A percentile compares a stretch with the other conserved stretches of the same genome.
Conservation (phyloP, 202 grass and related monocot species). For the Musa balbisiana region DNA sequence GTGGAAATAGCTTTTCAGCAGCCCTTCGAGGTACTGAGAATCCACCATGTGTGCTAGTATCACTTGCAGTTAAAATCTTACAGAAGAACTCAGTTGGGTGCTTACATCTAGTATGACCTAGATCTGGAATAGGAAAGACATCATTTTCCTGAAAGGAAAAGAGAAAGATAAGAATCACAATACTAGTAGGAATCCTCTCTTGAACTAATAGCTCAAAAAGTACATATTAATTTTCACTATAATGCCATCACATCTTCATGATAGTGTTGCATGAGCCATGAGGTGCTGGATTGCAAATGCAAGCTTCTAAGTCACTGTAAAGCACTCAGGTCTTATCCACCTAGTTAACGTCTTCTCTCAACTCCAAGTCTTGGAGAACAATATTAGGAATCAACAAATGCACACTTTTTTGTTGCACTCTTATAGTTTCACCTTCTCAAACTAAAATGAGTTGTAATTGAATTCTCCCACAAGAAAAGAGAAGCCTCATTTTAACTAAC, state of each 20-base stretch:
- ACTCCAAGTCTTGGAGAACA: not conserved
- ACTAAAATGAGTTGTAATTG: too few relatives aligned
- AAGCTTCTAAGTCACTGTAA: not conserved
- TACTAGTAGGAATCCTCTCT: not conserved
- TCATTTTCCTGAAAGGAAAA: slow-evolving; percentile 62
- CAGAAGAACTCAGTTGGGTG: slow-evolving; percentile 89
- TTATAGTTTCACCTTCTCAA: too few relatives aligned
- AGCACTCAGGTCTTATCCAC: not conserved
- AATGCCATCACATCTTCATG: not conserved
- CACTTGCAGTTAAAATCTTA: slow-evolving; percentile 90
- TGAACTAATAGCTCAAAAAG: too few relatives aligned
- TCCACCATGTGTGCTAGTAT: slow-evolving; percentile 92
- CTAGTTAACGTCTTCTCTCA: not conserved
- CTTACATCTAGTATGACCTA: slow-evolving; percentile 71
- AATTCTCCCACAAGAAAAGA: too few relatives aligned
- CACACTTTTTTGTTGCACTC: too few relatives aligned
- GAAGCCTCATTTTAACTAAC: too few relatives aligned
- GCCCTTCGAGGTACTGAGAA: slow-evolving; percentile 83
- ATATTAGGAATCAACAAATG: not conserved
- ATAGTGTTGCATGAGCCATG: not conserved
- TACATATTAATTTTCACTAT: not conserved
- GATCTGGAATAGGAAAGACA: slow-evolving; percentile 74
- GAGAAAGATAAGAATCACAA: not conserved
- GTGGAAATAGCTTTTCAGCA: slow-evolving; percentile 93
- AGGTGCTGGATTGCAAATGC: not conserved